Evolutionary conservation across 129 eudicot genomes (phyloP), one percentile per base, ranked within the genome.

Genomic region (Tanacetum coccineum): DNA sequence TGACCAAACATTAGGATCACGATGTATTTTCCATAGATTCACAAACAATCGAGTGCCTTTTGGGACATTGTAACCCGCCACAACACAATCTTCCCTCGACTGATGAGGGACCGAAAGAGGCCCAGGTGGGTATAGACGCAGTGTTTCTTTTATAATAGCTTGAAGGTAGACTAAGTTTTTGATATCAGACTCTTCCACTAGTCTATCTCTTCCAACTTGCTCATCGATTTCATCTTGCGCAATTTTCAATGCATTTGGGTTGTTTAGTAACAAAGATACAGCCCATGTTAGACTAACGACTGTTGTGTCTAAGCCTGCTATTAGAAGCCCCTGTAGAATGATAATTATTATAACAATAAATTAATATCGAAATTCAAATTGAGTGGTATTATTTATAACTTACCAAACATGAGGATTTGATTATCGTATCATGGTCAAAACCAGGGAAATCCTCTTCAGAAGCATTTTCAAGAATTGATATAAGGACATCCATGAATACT

Each of bases 191-290:
- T 70, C 77, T 10, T 54, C 42, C 8, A 70, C 81, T 2, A 5
- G 67, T 51, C 81, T 71, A 4, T 64, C 74, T 66, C 53, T 78
- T 54, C 83, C 72, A 7, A 82, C 83, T 30, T 74, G 56, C 36
- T 14, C 22, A 52, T 82, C 81, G 1, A 82, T 25, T 64, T 77
- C 73, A n/a, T 32, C 32, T 54, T 69, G 68, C 0, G 70, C 73
- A 0, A 42, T 48, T 42, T 52, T 21, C 55, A 66, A 30, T 1
- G 61, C n/a, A 17, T 14, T 20, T 7, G 66, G 73, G 50, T 77
- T 64, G 77, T 25, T 25, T 25, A 25, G 28, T 25, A 25, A 25
- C 28, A 25, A 25, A 25, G 28, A 25, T 25, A 25, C 2, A 25
- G 28, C 3, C 28, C 28, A 25, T 25, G 28, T 25, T 25, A 25